A percentile compares a stretch with the other conserved stretches of the same genome.
Evolutionary conservation across 2,329 filamentous ascomycete genomes (phyloP).

Genomic region (Clathrospora elynae): DNA sequence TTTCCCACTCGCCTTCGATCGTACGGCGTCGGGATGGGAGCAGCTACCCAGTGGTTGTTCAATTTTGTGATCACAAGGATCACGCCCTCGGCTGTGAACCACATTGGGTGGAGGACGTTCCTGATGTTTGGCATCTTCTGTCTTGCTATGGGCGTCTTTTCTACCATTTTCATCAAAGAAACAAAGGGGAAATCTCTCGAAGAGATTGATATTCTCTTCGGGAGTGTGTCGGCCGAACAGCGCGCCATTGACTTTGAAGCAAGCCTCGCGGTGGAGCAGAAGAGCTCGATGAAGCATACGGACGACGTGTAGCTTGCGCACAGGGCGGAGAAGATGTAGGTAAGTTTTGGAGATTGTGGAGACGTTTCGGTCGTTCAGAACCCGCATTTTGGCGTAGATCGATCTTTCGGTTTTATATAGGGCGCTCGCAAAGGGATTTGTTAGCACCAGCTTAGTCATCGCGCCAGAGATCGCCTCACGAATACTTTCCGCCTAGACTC

Average conservation of each 20-base stretch:
- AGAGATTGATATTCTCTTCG: conserved; percentile 54
- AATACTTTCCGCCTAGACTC: no score
- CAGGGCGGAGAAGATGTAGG: conserved; percentile 2
- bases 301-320: conserved; percentile 7
- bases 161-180: conserved; percentile 53
- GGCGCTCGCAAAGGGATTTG: no score
- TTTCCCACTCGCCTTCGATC: conserved; percentile 70
- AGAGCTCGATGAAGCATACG: conserved; percentile 7
- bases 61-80: conserved; percentile 69
- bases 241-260: conserved; percentile 9
- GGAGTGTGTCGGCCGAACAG: conserved; percentile 21
- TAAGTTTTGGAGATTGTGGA: background rate
- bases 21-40: conserved; percentile 72
- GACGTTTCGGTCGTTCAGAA: no score
- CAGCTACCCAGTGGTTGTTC: conserved; percentile 73
- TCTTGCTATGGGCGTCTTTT: conserved; percentile 50
- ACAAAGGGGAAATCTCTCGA: conserved; percentile 55
- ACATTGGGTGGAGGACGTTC: conserved; percentile 52
- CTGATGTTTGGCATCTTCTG: conserved; percentile 58
- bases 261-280: conserved; percentile 9
- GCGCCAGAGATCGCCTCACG: no score
- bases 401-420: no score
- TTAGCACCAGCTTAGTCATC: no score
- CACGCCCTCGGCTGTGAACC: conserved; percentile 67
- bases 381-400: background rate